A percentile compares a stretch with the other conserved stretches of the same genome.
These are phyloP conservation scores for Carex arenaria DNA, from an alignment of 202 grass and related monocot species.

Conservation along the genomic window DNA sequence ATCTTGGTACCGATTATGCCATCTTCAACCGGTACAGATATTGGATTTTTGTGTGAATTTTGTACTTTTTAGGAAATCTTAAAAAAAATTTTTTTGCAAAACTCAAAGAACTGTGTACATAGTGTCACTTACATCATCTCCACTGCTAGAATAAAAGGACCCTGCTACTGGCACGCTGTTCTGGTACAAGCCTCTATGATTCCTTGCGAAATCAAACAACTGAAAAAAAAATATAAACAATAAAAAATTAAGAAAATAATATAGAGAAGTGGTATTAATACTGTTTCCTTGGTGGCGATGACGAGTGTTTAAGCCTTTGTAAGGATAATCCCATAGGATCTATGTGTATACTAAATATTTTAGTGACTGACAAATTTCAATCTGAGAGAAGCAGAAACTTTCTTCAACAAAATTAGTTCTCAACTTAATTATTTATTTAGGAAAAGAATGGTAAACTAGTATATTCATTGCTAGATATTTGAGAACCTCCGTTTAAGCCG, in stretches of 20 bases:
- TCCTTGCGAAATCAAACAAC: slow-evolving; percentile 59
- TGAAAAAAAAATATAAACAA: slow-evolving; percentile 11
- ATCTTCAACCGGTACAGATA: background rate
- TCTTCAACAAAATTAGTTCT: background rate
- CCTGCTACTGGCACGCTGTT: slow-evolving; percentile 40
- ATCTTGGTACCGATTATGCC: background rate
- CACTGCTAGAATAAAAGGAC: slow-evolving; percentile 53
- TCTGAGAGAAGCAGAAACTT: background rate
- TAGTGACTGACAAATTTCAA: background rate
- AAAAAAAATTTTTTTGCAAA: too few relatives aligned
- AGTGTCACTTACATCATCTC: slow-evolving; percentile 49
- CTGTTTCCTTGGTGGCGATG: background rate
- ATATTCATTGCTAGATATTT: background rate
- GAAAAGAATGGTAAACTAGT: background rate
- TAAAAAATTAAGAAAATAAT: slow-evolving; percentile 11
- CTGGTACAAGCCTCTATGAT: slow-evolving; percentile 58
- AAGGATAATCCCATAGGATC: background rate
- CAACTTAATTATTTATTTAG: background rate
- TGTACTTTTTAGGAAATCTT: background rate
- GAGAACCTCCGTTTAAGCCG: background rate
- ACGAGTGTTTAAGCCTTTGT: background rate
- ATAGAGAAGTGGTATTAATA: background rate
- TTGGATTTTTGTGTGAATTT: background rate
- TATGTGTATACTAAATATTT: background rate
- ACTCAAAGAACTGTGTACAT: background rate